Conservation (phyloP, 768 basidiomycete genomes). For the Lentinula boryana region DNA sequence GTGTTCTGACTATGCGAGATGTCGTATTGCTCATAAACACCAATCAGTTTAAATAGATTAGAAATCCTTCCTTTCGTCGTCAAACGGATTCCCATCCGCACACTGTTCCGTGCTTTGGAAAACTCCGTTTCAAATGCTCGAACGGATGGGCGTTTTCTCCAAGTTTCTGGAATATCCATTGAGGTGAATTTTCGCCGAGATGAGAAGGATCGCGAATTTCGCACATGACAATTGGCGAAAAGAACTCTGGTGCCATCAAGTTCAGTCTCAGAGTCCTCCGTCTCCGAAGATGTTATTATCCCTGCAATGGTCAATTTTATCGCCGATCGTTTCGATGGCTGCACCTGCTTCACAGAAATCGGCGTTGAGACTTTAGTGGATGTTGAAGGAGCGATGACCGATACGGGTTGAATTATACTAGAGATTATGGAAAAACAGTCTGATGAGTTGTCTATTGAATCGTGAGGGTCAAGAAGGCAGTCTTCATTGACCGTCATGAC, state of each 20-base stretch:
- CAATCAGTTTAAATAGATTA: too few species aligned
- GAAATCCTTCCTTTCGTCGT: neutral
- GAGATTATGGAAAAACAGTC: neutral
- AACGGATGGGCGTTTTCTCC: neutral
- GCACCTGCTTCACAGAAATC: neutral
- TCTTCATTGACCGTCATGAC: neutral
- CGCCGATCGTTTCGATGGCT: neutral
- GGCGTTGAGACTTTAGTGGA: neutral
- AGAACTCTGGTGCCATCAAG: neutral
- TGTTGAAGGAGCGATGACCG: neutral
- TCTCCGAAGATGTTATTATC: neutral
- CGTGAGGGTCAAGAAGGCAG: neutral
- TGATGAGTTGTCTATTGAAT: neutral
- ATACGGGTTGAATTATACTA: neutral
- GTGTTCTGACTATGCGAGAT: neutral
- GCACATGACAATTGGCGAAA: neutral
- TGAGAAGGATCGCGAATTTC: neutral
- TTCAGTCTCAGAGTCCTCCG: neutral
- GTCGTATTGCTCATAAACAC: neutral
- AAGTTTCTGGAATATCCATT: neutral
- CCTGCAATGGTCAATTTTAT: neutral
- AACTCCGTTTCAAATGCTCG: neutral
- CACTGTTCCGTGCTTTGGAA: neutral
- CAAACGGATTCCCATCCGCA: neutral
- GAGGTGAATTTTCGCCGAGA: neutral